phyloP scores from a whole-genome alignment of 345 rosid genomes.

The Firmiana major region DNA sequence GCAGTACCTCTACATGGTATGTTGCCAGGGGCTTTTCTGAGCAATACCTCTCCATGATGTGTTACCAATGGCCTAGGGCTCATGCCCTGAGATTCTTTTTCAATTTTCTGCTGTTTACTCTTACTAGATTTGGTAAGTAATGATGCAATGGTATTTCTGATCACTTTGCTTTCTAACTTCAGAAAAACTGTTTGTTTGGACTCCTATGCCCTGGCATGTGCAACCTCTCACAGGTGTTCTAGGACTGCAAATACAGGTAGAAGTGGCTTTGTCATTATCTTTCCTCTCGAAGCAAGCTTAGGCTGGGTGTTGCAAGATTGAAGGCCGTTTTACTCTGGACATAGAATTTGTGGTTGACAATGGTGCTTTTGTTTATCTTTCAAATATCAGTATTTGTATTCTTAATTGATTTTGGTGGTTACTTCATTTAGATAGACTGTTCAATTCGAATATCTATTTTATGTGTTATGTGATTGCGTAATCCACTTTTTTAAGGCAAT shows the following conservation, averaged over 20 bases:
- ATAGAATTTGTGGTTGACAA: too few relatives aligned
- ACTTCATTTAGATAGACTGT: too few relatives aligned
- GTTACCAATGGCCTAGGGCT: background rate
- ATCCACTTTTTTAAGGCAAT: too few relatives aligned
- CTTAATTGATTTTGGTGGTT: too few relatives aligned
- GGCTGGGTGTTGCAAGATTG: background rate
- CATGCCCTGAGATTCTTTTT: background rate
- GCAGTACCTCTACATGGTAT: background rate
- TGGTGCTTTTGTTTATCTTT: too few relatives aligned
- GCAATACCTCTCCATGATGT: background rate
- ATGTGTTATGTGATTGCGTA: too few relatives aligned
- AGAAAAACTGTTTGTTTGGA: background rate
- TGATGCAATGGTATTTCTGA: background rate
- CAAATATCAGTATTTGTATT: too few relatives aligned
- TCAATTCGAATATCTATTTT: too few relatives aligned
- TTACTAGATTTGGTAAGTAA: background rate
- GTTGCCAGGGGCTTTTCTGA: background rate
- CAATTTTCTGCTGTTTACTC: background rate
- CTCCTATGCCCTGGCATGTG: background rate
- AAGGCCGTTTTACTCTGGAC: too few relatives aligned
- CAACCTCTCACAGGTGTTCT: background rate
- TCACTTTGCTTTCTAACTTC: background rate
- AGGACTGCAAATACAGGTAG: background rate
- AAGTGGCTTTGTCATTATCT: background rate
- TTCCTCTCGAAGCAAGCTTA: background rate